Percentiles rank a stretch among this genome's conserved stretches.
Evolutionary conservation across 805 yeast species (phyloP).

Genomic region (Ascoidea tarda): DNA sequence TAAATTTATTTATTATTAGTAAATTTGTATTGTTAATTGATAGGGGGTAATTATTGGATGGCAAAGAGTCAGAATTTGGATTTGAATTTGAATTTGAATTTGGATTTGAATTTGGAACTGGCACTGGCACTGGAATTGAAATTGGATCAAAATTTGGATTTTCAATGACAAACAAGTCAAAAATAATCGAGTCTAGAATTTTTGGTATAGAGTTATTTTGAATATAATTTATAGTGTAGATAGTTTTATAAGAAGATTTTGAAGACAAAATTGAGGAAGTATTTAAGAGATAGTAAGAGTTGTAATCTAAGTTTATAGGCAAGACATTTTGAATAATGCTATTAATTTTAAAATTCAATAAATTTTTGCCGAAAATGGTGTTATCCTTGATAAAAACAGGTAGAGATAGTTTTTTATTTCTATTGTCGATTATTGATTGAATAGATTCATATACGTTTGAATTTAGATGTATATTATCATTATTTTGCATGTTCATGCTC

Average conservation of each 20-base stretch:
- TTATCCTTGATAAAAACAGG: neutral
- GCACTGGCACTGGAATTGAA: neutral
- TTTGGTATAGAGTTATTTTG: neutral
- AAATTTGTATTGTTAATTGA: conserved; percentile 3
- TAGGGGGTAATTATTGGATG: neutral
- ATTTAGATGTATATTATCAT: neutral
- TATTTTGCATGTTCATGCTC: neutral
- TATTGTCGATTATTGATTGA: neutral
- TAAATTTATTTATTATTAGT: conserved; percentile 3
- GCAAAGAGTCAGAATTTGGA: too few relatives aligned
- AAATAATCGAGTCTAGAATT: conserved; percentile 6
- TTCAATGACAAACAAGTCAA: conserved; percentile 4
- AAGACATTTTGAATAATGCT: neutral
- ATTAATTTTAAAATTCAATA: neutral
- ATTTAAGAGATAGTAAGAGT: too few relatives aligned
- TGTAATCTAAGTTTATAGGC: too few relatives aligned
- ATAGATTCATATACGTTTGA: neutral
- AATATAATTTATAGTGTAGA: neutral
- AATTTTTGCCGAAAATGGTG: conserved; percentile 1
- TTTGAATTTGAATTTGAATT: neutral
- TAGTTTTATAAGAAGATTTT: neutral
- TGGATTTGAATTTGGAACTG: neutral
- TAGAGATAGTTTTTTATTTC: neutral
- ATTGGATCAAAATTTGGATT: neutral
- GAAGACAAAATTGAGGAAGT: neutral